These are phyloP conservation scores for Ilyonectria sp. DNA, from an alignment of 2,329 filamentous ascomycete species.

Conservation along the genomic window DNA sequence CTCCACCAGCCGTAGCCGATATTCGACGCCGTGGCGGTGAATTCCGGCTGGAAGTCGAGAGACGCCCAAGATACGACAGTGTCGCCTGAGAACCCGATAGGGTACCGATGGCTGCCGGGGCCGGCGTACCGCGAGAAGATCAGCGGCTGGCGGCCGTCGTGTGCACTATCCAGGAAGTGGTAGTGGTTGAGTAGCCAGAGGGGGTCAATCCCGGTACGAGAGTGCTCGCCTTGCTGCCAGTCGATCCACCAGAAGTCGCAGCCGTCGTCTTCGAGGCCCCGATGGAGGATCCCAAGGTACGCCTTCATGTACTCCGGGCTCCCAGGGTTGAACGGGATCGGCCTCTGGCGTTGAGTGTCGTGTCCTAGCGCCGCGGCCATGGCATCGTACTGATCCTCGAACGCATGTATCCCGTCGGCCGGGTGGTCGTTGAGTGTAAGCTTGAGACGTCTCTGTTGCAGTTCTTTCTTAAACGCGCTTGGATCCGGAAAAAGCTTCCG, in stretches of 20 bases:
- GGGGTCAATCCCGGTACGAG: constrained; percentile 73
- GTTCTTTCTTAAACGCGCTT: constrained; percentile 61
- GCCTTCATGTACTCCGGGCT: constrained; percentile 69
- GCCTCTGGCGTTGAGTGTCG: constrained; percentile 60
- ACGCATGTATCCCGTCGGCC: constrained; percentile 68
- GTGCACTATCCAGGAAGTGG: constrained; percentile 67
- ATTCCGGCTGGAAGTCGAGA: constrained; percentile 75
- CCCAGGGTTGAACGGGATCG: constrained; percentile 71
- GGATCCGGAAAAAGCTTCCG: constrained; percentile 66
- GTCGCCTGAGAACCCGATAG: constrained; percentile 76
- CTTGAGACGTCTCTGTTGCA: constrained; percentile 68
- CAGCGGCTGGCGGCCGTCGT: constrained; percentile 56
- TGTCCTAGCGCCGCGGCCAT: constrained; percentile 67
- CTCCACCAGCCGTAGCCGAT: constrained; percentile 80
- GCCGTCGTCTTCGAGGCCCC: constrained; percentile 66
- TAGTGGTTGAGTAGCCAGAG: constrained; percentile 78
- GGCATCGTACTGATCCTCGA: constrained; percentile 70
- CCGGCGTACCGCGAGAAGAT: constrained; percentile 76
- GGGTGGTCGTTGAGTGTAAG: constrained; percentile 75
- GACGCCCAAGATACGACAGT: constrained; percentile 72
- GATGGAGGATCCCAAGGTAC: constrained; percentile 71
- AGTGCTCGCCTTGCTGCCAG: constrained; percentile 75
- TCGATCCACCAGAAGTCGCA: constrained; percentile 79
- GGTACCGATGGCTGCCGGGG: constrained; percentile 75
- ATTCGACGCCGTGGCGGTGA: constrained; percentile 76